Base-by-base conservation (phyloP, 192 early-diverging fungal genomes). In the Coemansia pectinata region DNA sequence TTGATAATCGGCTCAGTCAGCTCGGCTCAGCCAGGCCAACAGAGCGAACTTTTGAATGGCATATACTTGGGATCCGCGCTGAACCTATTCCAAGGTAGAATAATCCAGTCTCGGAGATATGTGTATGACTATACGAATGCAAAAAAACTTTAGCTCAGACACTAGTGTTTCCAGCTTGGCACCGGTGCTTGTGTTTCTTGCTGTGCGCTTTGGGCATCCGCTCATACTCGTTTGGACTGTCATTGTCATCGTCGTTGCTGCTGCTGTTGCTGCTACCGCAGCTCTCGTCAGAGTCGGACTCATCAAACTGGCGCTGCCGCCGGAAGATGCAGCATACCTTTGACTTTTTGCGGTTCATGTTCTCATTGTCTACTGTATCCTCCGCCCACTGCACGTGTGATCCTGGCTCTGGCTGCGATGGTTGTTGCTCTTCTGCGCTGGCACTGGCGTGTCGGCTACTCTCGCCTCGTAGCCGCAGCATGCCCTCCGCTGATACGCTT, bases 321-420 rank as follows among this genome's bases (percentile, higher is more conserved):
- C 69, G 72, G 64, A 66, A 84, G 21, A 86, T 86, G 55, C 85
- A 86, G 72, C 85, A 84, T 6, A 86, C 77, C 41, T 86, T 86
- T 66, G 76, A 79, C 71, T 77, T 81, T 64, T 86, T 86, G 45
- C 60, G 58, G 33, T 59, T 31, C 70, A 84, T 45, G 39, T 68
- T 33, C 67, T 86, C 85, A 72, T 86, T 84, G 70, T 86, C 81
- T 19, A 86, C 82, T 10, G 76, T 79, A 39, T 70, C 77, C 27
- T 61, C 68, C n/a, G 70, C 63, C 82, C 85, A 86, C 66, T 64
- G 73, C 47, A 86, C 76, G 12, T 14, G 52, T 25, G 45, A 7
- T 19, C 25, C 25, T 53, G 52, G 44, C 41, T 19, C 29, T 23
- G 12, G 27, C 47, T 27, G 39, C 50, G 33, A 12, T n/a, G n/a